These are phyloP conservation scores for Toxicodendron radicans DNA, from an alignment of 345 rosid genomes.

Conservation along the genomic window DNA sequence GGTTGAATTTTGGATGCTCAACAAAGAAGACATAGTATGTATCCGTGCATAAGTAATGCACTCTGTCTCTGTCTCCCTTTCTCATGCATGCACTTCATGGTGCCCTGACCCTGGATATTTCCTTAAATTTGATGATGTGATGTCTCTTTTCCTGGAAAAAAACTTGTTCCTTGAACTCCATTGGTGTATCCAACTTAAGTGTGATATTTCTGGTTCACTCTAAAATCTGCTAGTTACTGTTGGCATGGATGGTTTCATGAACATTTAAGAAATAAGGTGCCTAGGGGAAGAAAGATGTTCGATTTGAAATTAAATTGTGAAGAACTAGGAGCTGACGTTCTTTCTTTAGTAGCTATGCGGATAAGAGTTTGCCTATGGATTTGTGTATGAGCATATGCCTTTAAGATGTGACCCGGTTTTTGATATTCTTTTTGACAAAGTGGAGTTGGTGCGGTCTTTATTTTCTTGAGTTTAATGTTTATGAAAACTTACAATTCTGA, in stretches of 20 bases:
- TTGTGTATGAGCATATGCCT: not conserved
- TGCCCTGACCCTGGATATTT: not conserved
- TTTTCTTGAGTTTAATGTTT: no score
- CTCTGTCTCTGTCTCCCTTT: not conserved
- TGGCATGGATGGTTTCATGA: not conserved
- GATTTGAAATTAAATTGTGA: not conserved
- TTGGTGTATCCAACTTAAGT: conserved; percentile 1
- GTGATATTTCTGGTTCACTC: not conserved
- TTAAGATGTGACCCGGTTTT: no score
- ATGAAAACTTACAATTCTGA: no score
- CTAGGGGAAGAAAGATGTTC: not conserved
- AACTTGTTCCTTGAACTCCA: not conserved
- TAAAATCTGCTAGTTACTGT: not conserved
- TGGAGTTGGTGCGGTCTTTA: no score
- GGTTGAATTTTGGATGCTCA: not conserved
- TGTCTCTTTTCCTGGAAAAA: not conserved
- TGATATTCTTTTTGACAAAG: no score
- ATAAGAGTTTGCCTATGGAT: not conserved
- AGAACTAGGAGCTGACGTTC: not conserved
- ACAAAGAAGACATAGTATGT: not conserved
- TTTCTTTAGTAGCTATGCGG: not conserved
- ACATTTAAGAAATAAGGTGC: not conserved
- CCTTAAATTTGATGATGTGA: not conserved
- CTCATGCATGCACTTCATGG: not conserved
- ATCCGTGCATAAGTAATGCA: no score